Conservation (phyloP, 768 basidiomycete species). For the Rhodotorula kratochvilovae region DNA sequence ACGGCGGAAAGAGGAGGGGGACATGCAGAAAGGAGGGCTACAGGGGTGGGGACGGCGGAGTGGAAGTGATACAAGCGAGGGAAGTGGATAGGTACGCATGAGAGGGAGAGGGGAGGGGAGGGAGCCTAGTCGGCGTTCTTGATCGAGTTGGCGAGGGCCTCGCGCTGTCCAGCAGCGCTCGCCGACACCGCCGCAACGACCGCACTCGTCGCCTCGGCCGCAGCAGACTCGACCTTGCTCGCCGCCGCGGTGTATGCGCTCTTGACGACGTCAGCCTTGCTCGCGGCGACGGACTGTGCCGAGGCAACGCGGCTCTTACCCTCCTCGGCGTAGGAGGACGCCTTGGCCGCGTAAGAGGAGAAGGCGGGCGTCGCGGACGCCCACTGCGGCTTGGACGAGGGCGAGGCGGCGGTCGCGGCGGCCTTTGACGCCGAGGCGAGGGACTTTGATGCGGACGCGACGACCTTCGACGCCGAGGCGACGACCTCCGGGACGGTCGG, state of each 20-base stretch:
- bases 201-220: not conserved
- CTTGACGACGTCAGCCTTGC: not conserved
- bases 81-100: not conserved
- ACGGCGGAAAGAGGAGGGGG: not conserved
- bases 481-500: not conserved
- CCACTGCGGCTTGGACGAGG: not conserved
- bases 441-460: too few relatives aligned
- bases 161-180: not conserved
- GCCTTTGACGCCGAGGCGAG: not conserved
- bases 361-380: not conserved
- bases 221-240: not conserved
- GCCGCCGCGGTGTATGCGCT: not conserved
- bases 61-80: not conserved
- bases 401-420: not conserved
- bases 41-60: not conserved
- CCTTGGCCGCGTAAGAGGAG: not conserved
- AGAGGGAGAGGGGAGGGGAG: not conserved
- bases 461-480: not conserved
- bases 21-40: not conserved
- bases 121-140: not conserved
- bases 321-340: not conserved
- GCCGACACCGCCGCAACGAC: not conserved
- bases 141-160: not conserved
- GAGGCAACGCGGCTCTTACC: not conserved
- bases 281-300: not conserved